Conservation (phyloP, 129 eudicot genomes). For the Saposhnikovia divaricata region DNA sequence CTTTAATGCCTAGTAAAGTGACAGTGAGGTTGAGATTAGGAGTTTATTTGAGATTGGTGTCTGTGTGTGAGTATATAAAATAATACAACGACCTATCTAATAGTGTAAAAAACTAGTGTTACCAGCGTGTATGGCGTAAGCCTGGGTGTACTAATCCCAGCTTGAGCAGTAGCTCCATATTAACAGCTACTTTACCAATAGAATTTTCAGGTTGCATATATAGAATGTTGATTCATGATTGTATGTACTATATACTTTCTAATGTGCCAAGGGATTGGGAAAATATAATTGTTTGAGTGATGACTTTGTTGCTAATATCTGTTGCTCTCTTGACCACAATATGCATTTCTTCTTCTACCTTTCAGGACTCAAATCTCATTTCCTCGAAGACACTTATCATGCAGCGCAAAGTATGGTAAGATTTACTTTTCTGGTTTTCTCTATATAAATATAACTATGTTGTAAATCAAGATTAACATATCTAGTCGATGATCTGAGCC, state of each 20-base stretch:
- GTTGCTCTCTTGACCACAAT: neutral
- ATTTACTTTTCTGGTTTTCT: neutral
- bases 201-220: neutral
- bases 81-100: neutral
- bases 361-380: slow-evolving; percentile 2
- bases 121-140: neutral
- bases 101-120: neutral
- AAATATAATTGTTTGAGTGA: neutral
- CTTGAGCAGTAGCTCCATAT: neutral
- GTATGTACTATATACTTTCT: neutral
- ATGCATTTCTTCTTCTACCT: neutral
- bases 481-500: slow-evolving; percentile 2
- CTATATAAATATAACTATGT: neutral
- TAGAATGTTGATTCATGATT: neutral
- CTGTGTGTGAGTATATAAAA: neutral
- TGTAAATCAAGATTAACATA: neutral
- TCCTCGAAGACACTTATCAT: slow-evolving; percentile 3
- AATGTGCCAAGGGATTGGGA: neutral
- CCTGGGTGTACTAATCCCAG: neutral
- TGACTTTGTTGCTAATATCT: neutral
- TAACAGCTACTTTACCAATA: neutral
- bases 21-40: neutral
- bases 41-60: neutral
- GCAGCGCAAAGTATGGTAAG: slow-evolving; percentile 13
- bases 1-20: neutral